Conservation (phyloP, 2,329 filamentous ascomycete genomes). For the Elsinoe fawcettii region DNA sequence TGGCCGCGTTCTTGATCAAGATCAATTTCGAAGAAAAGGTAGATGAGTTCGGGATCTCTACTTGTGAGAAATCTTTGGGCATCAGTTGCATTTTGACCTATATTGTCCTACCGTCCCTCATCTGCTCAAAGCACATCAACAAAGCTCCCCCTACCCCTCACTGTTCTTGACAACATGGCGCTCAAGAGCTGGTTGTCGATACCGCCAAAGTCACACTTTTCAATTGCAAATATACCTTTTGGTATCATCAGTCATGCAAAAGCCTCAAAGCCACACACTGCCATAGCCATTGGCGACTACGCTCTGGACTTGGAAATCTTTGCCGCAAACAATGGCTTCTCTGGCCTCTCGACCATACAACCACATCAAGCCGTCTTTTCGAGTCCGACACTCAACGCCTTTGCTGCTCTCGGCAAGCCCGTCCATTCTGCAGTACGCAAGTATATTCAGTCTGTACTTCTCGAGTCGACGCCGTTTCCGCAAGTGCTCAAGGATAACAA, state of each 20-base stretch:
- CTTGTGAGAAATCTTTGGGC: background rate
- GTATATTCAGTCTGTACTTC: conserved; percentile 61
- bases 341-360: conserved; percentile 48
- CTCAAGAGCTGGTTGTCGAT: conserved; percentile 52
- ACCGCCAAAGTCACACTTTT: conserved; percentile 58
- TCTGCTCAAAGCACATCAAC: background rate
- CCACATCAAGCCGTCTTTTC: conserved; percentile 55
- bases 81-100: background rate
- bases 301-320: conserved; percentile 63
- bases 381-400: conserved; percentile 60
- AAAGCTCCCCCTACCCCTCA: background rate
- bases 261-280: conserved; percentile 52
- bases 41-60: background rate
- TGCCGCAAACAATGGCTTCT: conserved; percentile 52
- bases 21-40: background rate
- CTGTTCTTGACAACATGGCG: conserved; percentile 23
- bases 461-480: conserved; percentile 50
- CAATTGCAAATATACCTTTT: conserved; percentile 73
- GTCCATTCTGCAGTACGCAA: conserved; percentile 61
- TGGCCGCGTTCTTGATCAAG: background rate
- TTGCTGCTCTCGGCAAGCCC: conserved; percentile 62
- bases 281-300: conserved; percentile 64
- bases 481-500: conserved; percentile 56
- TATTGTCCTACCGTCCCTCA: background rate
- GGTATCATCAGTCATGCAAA: conserved; percentile 64